Percentiles rank a stretch among this genome's conserved stretches.
Conservation (phyloP, 2,329 filamentous ascomycete genomes). For the Pseudocercospora cruenta region DNA sequence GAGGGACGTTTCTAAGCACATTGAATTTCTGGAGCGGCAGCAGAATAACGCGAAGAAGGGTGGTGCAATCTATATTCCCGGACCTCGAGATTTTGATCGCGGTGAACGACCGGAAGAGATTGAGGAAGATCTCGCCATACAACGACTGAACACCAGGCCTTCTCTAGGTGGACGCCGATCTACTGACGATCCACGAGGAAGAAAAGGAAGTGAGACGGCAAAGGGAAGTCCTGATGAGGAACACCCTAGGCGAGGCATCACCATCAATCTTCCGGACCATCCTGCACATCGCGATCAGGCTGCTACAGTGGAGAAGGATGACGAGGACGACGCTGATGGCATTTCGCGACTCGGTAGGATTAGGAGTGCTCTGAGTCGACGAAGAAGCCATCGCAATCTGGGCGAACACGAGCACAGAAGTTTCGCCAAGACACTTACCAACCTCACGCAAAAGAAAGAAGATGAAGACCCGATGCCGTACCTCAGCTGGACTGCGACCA, state of each 20-base stretch:
- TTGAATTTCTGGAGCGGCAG: constrained; percentile 85
- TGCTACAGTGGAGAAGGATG: constrained; percentile 27
- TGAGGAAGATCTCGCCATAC: constrained; percentile 49
- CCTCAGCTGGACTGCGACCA: constrained; percentile 88
- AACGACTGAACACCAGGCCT: constrained; percentile 34
- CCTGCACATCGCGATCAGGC: constrained; percentile 37
- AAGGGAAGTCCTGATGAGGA: constrained; percentile 41
- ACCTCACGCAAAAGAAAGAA: constrained; percentile 58
- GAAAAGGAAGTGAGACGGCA: constrained; percentile 18
- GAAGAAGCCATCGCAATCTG: constrained; percentile 11
- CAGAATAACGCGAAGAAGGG: constrained; percentile 65
- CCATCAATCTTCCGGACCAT: constrained; percentile 66
- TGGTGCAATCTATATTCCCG: constrained; percentile 82
- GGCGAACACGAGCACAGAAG: constrained; percentile 26
- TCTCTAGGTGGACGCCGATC: constrained; percentile 16
- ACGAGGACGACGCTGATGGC: constrained; percentile 13
- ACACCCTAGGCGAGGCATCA: constrained; percentile 60
- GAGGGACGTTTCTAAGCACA: constrained; percentile 67
- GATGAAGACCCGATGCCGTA: constrained; percentile 74
- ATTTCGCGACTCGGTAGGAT: constrained; percentile 11
- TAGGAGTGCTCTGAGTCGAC: constrained; percentile 13
- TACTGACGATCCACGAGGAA: constrained; percentile 28
- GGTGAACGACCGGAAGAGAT: constrained; percentile 71
- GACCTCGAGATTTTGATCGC: constrained; percentile 84
- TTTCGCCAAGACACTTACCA: constrained; percentile 58